These are phyloP conservation scores for Rhodamnia rubescens DNA, from an alignment of 345 rosid species.

Conservation along the genomic window DNA sequence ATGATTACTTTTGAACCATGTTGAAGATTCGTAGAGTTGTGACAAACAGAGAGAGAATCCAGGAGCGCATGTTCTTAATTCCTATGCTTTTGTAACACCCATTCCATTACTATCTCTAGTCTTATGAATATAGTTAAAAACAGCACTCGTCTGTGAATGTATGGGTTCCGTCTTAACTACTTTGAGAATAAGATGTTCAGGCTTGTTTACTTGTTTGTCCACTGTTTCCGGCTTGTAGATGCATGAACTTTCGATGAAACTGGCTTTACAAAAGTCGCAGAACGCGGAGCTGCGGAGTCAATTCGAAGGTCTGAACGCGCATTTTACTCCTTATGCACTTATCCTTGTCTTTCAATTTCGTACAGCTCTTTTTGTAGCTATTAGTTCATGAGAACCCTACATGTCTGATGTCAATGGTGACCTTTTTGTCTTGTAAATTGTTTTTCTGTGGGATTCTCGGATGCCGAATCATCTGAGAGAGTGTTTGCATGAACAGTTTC, in stretches of 20 bases:
- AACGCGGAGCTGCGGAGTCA: constrained; percentile 77
- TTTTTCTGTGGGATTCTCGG: background rate
- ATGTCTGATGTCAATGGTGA: background rate
- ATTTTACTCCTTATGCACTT: background rate
- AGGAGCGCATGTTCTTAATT: background rate
- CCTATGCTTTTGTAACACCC: background rate
- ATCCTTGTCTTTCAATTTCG: background rate
- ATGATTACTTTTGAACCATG: background rate
- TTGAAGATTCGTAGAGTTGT: background rate
- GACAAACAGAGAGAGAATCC: background rate
- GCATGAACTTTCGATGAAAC: constrained; percentile 79
- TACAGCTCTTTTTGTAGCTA: background rate
- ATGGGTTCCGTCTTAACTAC: background rate
- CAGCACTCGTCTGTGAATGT: background rate
- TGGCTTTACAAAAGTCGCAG: constrained; percentile 76
- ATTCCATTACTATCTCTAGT: background rate
- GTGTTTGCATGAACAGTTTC: background rate
- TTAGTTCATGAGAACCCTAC: background rate
- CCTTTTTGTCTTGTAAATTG: background rate
- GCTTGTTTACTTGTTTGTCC: background rate
- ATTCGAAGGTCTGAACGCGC: constrained; percentile 52
- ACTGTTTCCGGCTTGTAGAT: constrained; percentile 35
- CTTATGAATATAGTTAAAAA: background rate
- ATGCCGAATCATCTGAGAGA: background rate
- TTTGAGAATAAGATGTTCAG: background rate